Conservation (phyloP, 2,329 filamentous ascomycete genomes). For the Akanthomyces uredinophilus region DNA sequence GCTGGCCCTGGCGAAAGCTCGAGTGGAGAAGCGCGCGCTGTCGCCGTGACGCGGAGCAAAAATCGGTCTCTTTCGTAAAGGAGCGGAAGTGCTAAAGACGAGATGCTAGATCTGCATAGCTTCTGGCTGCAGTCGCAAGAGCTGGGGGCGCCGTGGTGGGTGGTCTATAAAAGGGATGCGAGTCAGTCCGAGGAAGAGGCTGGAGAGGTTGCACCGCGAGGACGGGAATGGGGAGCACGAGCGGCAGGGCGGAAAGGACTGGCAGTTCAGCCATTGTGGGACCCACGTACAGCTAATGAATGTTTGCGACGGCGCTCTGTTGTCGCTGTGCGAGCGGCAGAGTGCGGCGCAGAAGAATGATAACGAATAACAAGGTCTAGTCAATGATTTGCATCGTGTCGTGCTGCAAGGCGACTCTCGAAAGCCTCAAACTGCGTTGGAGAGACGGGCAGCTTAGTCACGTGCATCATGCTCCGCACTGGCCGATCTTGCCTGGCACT, state of each 20-base stretch:
- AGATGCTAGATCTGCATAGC: slow-evolving; percentile 6
- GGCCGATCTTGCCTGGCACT: slow-evolving; percentile 7
- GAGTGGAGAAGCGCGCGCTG: slow-evolving; percentile 6
- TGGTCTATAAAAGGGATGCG: background rate
- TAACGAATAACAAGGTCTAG: slow-evolving; percentile 13
- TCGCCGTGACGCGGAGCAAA: slow-evolving; percentile 5
- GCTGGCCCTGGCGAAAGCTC: slow-evolving; percentile 8
- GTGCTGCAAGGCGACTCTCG: background rate
- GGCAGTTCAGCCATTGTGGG: background rate
- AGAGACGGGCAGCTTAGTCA: slow-evolving; percentile 15
- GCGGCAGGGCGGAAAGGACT: slow-evolving; percentile 3
- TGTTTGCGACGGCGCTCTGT: slow-evolving; percentile 2
- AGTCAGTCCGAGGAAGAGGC: slow-evolving; percentile 8
- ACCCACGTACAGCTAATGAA: slow-evolving; percentile 12
- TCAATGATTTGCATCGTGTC: slow-evolving; percentile 15
- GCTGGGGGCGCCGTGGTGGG: background rate
- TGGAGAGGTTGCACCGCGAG: slow-evolving; percentile 4
- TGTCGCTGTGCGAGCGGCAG: slow-evolving; percentile 5
- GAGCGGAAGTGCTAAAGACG: background rate
- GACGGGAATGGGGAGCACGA: slow-evolving; percentile 2
- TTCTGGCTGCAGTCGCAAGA: background rate
- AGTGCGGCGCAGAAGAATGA: slow-evolving; percentile 9
- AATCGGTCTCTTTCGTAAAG: background rate
- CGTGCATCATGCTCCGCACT: slow-evolving; percentile 16
- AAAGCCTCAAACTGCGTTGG: slow-evolving; percentile 13